phyloP scores from a whole-genome alignment of 2,329 filamentous ascomycete species.

The Hypoxylon sp. region DNA sequence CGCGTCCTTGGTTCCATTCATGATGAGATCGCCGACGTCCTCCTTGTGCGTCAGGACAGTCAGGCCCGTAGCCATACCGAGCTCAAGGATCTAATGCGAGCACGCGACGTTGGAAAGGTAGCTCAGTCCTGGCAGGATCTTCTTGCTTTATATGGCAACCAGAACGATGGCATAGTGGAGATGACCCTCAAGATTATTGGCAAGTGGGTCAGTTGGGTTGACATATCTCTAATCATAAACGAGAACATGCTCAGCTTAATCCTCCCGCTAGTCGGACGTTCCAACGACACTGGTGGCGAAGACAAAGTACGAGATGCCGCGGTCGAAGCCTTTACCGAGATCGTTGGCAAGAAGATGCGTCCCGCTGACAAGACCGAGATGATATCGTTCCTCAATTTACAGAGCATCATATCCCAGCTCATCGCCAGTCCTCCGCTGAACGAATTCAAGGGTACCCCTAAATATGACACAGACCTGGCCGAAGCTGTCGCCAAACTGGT shows the following conservation, averaged over 20 bases:
- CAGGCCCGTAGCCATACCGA: constrained; percentile 89
- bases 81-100: constrained; percentile 90
- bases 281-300: constrained; percentile 70
- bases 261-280: constrained; percentile 86
- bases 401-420: constrained; percentile 86
- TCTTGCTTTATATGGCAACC: constrained; percentile 78
- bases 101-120: constrained; percentile 89
- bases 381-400: constrained; percentile 89
- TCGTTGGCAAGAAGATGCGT: constrained; percentile 98
- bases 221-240: constrained; percentile 93
- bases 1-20: constrained; percentile 90
- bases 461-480: constrained; percentile 95
- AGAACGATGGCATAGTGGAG: constrained; percentile 80
- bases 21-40: constrained; percentile 95
- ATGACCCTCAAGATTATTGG: constrained; percentile 92
- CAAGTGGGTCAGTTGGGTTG: constrained; percentile 99
- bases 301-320: constrained; percentile 90
- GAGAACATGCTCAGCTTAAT: constrained; percentile 86
- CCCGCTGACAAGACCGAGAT: constrained; percentile 92
- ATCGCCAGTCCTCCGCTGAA: constrained; percentile 84
- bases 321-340: constrained; percentile 94
- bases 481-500: constrained; percentile 96
- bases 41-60: constrained; percentile 80
- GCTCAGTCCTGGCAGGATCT: constrained; percentile 93
- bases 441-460: constrained; percentile 81